These are phyloP conservation scores for Lichina pygmaea DNA, from an alignment of 495 filamentous ascomycete species.

Conservation along the genomic window DNA sequence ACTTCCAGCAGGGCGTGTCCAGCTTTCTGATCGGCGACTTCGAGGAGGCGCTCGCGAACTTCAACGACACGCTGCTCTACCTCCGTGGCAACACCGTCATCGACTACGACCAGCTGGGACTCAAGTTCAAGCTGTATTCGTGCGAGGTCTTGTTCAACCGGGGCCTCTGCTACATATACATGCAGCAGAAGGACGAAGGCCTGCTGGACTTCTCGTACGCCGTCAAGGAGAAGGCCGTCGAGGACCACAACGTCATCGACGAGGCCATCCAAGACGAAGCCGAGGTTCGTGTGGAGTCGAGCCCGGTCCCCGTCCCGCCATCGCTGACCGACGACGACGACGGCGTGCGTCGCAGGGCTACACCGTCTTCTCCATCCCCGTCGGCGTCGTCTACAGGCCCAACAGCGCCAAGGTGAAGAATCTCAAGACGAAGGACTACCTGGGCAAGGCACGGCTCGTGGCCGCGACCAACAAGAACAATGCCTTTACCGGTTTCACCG, in stretches of 20 bases:
- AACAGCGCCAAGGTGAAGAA: constrained; percentile 98
- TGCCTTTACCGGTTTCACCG: constrained; percentile 35
- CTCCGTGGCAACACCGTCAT: constrained; percentile 90
- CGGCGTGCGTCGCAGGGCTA: constrained; percentile 36
- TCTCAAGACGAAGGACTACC: constrained; percentile 85
- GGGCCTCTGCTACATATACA: constrained; percentile 90
- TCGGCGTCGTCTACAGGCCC: constrained; percentile 81
- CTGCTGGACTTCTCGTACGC: constrained; percentile 81
- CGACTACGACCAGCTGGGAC: constrained; percentile 89
- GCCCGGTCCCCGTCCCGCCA: not conserved
- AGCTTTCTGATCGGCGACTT: constrained; percentile 96
- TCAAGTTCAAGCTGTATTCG: constrained; percentile 89
- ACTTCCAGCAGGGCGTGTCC: constrained; percentile 95
- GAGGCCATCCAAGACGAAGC: constrained; percentile 85
- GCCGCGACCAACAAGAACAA: constrained; percentile 63
- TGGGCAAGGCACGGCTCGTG: constrained; percentile 82
- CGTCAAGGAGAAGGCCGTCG: constrained; percentile 83
- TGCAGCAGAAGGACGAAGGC: constrained; percentile 68
- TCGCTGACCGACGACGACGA: constrained; percentile 4
- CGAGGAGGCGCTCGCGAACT: constrained; percentile 90
- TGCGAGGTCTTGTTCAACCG: constrained; percentile 98
- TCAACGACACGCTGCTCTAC: constrained; percentile 93
- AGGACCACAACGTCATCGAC: constrained; percentile 92
- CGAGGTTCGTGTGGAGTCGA: constrained; percentile 29
- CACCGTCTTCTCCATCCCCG: constrained; percentile 95